Base-by-base conservation (phyloP, 2,329 filamentous ascomycete genomes). In the Arthrobotrys sinensis region DNA sequence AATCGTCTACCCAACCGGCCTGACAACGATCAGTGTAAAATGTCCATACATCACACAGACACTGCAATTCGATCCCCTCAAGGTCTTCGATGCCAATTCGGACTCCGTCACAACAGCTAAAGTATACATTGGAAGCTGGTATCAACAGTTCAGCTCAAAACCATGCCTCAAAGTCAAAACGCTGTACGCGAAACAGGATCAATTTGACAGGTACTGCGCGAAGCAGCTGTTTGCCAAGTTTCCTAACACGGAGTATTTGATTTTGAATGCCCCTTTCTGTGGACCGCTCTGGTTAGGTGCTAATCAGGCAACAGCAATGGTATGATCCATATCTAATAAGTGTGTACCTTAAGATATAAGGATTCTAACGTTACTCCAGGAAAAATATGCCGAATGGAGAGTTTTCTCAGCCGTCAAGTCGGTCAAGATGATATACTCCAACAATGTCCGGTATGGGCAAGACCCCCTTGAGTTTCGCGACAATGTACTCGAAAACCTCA, bases 151-250 rank as follows among this genome's bases (percentile, higher is more conserved):
- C 63, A 67, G 60, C 14, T 11, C 72, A 16, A 46, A n/a, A 16
- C 50, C 43, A 1, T 78, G 75, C 12, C 62, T 52, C 7, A 78
- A 78, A 0, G 75, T 78, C 50, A 71, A 45, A 19, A 72, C 62
- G 2, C 28, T 78, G 1, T 46, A 34, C 24, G 32, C 28, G 11
- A 10, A 36, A 1, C 75, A 78, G 1, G 53, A 63, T 1, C 6
- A 6, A 34, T 46, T 12, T n/a, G 60, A 78, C 4, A 16, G 2
- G 12, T 1, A 0, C 14, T n/a, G 50, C 10, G 43, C 28, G 1
- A 43, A 46, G 16, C 12, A 72, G 5, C 6, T 64, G 21, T 10
- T 16, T 10, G 32, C 11, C 8, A 72, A 72, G 28, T 78, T 78
- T 16, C 75, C 75, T 7, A 78, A 78, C 24, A 40, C 62, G 5